A percentile compares a stretch with the other conserved stretches of the same genome.
Conservation (phyloP, 2,329 filamentous ascomycete species). For the Dendrostoma leiphaemia region DNA sequence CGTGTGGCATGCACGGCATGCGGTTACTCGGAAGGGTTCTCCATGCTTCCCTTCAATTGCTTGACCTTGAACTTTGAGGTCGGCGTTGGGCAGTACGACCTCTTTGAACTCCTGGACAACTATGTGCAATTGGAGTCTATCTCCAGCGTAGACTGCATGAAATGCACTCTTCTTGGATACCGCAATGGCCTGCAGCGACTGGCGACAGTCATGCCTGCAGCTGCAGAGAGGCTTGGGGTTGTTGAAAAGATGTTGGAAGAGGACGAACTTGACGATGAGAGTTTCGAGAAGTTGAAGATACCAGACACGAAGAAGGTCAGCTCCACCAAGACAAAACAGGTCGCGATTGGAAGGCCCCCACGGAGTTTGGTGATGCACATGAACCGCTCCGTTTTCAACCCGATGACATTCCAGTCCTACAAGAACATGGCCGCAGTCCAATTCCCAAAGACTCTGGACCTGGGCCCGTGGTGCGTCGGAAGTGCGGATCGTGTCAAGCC, state of each 20-base stretch:
- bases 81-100: slow-evolving; percentile 59
- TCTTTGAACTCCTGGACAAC: slow-evolving; percentile 78
- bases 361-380: slow-evolving; percentile 81
- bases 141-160: slow-evolving; percentile 84
- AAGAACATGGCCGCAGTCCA: slow-evolving; percentile 81
- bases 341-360: slow-evolving; percentile 79
- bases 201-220: slow-evolving; percentile 50
- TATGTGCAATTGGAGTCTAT: slow-evolving; percentile 85
- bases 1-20: slow-evolving; percentile 84
- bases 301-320: slow-evolving; percentile 65
- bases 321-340: slow-evolving; percentile 86
- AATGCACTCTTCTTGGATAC: slow-evolving; percentile 74
- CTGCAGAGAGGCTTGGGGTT: slow-evolving; percentile 56
- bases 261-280: slow-evolving; percentile 75
- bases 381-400: slow-evolving; percentile 89
- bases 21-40: slow-evolving; percentile 82
- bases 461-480: slow-evolving; percentile 83
- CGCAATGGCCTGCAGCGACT: slow-evolving; percentile 47
- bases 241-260: slow-evolving; percentile 72
- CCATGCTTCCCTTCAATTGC: slow-evolving; percentile 91
- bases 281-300: slow-evolving; percentile 65
- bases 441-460: slow-evolving; percentile 72
- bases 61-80: slow-evolving; percentile 79
- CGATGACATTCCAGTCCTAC: slow-evolving; percentile 71
- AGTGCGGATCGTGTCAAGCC: slow-evolving; percentile 38